Evolutionary conservation across 768 basidiomycete species (phyloP).

Genomic region (Daedaleopsis nitida): DNA sequence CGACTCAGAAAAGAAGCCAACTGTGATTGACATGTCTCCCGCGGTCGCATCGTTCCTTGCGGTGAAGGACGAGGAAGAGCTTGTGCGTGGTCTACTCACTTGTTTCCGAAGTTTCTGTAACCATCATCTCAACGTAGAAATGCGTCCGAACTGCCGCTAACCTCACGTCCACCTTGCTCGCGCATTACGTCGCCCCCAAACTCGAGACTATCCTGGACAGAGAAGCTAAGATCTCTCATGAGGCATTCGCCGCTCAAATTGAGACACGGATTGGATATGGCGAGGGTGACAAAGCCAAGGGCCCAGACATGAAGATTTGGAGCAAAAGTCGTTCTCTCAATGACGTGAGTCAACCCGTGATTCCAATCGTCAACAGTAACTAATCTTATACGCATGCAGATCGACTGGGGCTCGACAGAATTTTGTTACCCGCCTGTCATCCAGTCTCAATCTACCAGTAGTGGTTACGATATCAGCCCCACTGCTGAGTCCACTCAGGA

Average conservation of each 20-base stretch:
- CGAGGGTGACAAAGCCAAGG: slow-evolving; percentile 73
- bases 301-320: slow-evolving; percentile 94
- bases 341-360: slow-evolving; percentile 54
- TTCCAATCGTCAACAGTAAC: neutral
- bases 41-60: slow-evolving; percentile 80
- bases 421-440: slow-evolving; percentile 96
- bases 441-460: slow-evolving; percentile 83
- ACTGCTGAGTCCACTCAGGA: slow-evolving; percentile 86
- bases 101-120: neutral
- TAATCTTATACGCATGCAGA: slow-evolving; percentile 42
- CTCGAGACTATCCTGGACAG: slow-evolving; percentile 90
- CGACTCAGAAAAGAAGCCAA: slow-evolving; percentile 60
- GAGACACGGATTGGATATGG: slow-evolving; percentile 88
- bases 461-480: slow-evolving; percentile 86
- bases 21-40: slow-evolving; percentile 75
- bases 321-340: slow-evolving; percentile 69
- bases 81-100: slow-evolving; percentile 45
- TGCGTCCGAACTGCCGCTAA: slow-evolving; percentile 69
- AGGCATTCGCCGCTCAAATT: slow-evolving; percentile 80
- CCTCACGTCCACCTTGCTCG: slow-evolving; percentile 83
- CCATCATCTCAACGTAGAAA: slow-evolving; percentile 54
- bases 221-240: slow-evolving; percentile 89
- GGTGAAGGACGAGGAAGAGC: slow-evolving; percentile 88
- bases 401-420: slow-evolving; percentile 89
- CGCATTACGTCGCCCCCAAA: slow-evolving; percentile 83